Evolutionary conservation across 1,284 basidiomycete genomes (phyloP).

Genomic region (Anthracocystis walkeri): DNA sequence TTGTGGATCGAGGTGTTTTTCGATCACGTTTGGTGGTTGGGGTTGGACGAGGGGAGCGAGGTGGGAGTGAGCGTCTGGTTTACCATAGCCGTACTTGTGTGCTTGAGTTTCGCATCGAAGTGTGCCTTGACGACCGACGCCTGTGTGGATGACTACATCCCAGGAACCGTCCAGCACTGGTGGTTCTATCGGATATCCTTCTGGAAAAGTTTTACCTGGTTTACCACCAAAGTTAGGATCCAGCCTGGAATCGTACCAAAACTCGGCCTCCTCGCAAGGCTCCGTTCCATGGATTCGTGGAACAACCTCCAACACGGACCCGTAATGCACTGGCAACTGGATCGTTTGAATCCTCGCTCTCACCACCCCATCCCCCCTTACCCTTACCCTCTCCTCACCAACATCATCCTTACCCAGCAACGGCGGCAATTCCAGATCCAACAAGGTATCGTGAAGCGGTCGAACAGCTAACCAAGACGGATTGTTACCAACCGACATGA

Average conservation of each 20-base stretch:
- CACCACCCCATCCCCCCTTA: neutral
- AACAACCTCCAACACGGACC: conserved; percentile 36
- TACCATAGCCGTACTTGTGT: conserved; percentile 40
- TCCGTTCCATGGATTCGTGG: conserved; percentile 34
- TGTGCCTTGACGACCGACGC: conserved; percentile 31
- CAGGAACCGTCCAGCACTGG: neutral
- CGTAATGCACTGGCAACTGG: conserved; percentile 47
- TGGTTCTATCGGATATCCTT: conserved; percentile 28
- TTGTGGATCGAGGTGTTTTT: conserved; percentile 16
- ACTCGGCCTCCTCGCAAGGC: conserved; percentile 3
- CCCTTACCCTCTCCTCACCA: neutral
- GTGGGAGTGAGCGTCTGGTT: conserved; percentile 20
- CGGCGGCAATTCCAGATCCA: conserved; percentile 14
- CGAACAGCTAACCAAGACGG: conserved; percentile 53
- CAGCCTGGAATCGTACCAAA: conserved; percentile 39
- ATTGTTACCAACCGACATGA: conserved; percentile 34
- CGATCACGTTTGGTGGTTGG: neutral
- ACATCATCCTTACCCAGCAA: neutral
- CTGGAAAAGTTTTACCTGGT: conserved; percentile 14
- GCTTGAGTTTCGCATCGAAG: conserved; percentile 46
- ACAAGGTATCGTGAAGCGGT: conserved; percentile 27
- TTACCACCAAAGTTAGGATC: conserved; percentile 14
- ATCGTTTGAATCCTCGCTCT: conserved; percentile 40
- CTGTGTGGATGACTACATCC: conserved; percentile 51
- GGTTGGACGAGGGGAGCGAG: conserved; percentile 16